Evolutionary conservation across 495 filamentous ascomycete species (phyloP).

Genomic region (Ascodesmis nigricans): DNA sequence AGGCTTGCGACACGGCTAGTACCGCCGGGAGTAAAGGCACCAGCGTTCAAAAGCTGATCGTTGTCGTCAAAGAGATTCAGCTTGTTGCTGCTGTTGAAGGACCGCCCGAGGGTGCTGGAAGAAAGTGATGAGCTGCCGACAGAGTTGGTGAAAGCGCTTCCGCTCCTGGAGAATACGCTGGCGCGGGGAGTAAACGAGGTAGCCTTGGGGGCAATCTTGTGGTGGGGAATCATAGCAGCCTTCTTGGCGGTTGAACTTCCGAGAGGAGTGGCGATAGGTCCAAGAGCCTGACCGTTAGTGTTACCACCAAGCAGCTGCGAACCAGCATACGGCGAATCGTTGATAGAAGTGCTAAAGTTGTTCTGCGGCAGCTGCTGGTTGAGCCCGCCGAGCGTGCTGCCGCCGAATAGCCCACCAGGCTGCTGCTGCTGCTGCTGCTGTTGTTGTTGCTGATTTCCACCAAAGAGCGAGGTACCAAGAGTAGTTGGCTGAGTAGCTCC

Average conservation of each 20-base stretch:
- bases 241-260: constrained; percentile 47
- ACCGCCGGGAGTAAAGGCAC: constrained; percentile 54
- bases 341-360: constrained; percentile 54
- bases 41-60: constrained; percentile 69
- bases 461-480: constrained; percentile 26
- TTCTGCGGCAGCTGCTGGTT: constrained; percentile 29
- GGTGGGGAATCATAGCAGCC: constrained; percentile 52
- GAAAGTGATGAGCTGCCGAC: constrained; percentile 8
- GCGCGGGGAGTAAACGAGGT: constrained; percentile 53
- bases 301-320: constrained; percentile 35
- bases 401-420: constrained; percentile 10
- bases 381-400: constrained; percentile 12
- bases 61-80: constrained; percentile 40
- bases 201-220: constrained; percentile 66
- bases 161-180: constrained; percentile 29
- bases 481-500: constrained; percentile 24
- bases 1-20: constrained; percentile 42
- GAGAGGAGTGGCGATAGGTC: constrained; percentile 31
- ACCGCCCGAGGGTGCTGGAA: constrained; percentile 10
- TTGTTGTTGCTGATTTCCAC: constrained; percentile 24
- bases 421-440: constrained; percentile 27
- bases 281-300: constrained; percentile 12
- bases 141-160: constrained; percentile 18
- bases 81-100: constrained; percentile 39
- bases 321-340: constrained; percentile 63